Percentiles rank a stretch among this genome's conserved stretches.
phyloP scores from a whole-genome alignment of 257 asterid genomes.

The Striga asiatica region DNA sequence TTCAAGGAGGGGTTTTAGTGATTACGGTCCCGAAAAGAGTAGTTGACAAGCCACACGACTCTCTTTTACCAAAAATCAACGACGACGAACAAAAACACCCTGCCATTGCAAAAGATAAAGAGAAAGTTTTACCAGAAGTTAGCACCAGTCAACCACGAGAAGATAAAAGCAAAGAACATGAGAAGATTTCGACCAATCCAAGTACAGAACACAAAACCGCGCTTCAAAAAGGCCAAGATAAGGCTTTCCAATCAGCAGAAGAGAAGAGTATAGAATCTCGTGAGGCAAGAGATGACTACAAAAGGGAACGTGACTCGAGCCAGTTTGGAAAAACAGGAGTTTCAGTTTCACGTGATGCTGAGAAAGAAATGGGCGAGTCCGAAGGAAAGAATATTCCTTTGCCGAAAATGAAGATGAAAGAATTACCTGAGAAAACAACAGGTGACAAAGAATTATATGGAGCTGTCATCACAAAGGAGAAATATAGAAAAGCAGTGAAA shows the following conservation, averaged over 20 bases:
- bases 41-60: conserved; percentile 12
- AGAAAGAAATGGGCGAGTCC: not conserved
- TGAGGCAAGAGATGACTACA: conserved; percentile 7
- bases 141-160: conserved; percentile 16
- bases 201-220: not conserved
- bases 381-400: conserved; percentile 16
- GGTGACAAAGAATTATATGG: conserved; percentile 11
- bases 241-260: conserved; percentile 2
- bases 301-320: not conserved
- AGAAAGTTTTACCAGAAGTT: conserved; percentile 1
- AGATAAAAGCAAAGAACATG: not conserved
- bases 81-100: conserved; percentile 15
- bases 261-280: conserved; percentile 11
- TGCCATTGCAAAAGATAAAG: conserved; percentile 11
- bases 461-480: conserved; percentile 11
- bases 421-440: conserved; percentile 15
- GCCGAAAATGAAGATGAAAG: no score
- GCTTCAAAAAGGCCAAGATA: conserved; percentile 8
- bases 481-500: conserved; percentile 26
- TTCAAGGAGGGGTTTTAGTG: conserved; percentile 44
- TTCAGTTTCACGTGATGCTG: not conserved
- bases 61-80: conserved; percentile 15
- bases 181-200: not conserved
- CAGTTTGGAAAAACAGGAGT: conserved; percentile 5
- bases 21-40: conserved; percentile 37